These are phyloP conservation scores for Mangifera indica DNA, from an alignment of 345 rosid genomes.

Conservation along the genomic window DNA sequence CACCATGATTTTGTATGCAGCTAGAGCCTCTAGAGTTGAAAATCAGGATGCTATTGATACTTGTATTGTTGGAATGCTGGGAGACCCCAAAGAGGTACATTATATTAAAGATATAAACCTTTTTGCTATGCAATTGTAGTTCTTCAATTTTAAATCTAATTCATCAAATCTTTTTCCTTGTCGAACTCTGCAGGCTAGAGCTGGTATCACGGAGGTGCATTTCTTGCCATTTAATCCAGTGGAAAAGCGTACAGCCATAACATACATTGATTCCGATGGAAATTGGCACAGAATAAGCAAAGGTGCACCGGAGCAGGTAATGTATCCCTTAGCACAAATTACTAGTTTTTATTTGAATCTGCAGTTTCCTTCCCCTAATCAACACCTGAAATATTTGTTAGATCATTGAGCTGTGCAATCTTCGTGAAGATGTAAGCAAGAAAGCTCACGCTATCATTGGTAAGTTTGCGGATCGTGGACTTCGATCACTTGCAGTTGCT, in stretches of 20 bases:
- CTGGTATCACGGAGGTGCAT: constrained; percentile 68
- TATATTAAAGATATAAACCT: neutral
- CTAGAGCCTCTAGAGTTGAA: constrained; percentile 81
- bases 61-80: constrained; percentile 60
- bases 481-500: constrained; percentile 70
- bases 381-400: constrained; percentile 11
- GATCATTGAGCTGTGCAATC: constrained; percentile 73
- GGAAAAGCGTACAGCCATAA: constrained; percentile 84
- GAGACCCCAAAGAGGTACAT: constrained; percentile 54
- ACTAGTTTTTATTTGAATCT: neutral
- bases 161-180: neutral
- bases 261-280: constrained; percentile 64
- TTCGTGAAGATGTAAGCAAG: constrained; percentile 54
- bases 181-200: constrained; percentile 54
- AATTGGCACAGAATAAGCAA: constrained; percentile 80
- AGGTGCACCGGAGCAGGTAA: constrained; percentile 87
- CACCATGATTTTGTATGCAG: constrained; percentile 53
- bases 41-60: constrained; percentile 81
- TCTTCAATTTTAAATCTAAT: neutral
- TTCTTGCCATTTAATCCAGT: constrained; percentile 88
- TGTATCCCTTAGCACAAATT: neutral
- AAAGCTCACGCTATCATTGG: constrained; percentile 78
- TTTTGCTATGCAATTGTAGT: neutral
- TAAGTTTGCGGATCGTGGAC: constrained; percentile 83
- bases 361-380: neutral